Conservation (phyloP, 2,329 filamentous ascomycete genomes). For the Cadophora gregata region DNA sequence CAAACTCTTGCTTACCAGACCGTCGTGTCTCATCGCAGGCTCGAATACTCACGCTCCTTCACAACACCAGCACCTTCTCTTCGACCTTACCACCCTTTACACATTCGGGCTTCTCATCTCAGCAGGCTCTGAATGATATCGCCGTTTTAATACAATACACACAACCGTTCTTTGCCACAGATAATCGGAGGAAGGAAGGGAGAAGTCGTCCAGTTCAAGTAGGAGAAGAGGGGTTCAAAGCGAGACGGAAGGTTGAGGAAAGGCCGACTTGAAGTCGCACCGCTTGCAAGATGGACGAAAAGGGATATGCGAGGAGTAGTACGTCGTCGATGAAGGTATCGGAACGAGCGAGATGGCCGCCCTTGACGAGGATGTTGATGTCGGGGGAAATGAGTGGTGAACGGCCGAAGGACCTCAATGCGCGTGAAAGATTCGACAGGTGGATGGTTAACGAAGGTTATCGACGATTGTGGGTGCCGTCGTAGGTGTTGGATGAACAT, state of each 20-base stretch:
- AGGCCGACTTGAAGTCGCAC: constrained; percentile 39
- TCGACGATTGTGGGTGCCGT: constrained; percentile 70
- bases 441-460: constrained; percentile 94
- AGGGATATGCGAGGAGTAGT: constrained; percentile 38
- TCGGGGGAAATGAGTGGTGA: constrained; percentile 83
- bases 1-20: constrained; percentile 31
- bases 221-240: constrained; percentile 22
- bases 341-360: constrained; percentile 82
- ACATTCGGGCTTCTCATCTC: constrained; percentile 41
- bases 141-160: constrained; percentile 34
- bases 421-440: constrained; percentile 76
- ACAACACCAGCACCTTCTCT: constrained; percentile 33
- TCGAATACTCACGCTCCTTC: constrained; percentile 38
- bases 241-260: constrained; percentile 27
- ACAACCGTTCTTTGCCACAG: constrained; percentile 24
- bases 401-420: constrained; percentile 69
- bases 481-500: constrained; percentile 17
- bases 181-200: constrained; percentile 31
- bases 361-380: constrained; percentile 80
- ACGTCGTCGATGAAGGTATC: constrained; percentile 54
- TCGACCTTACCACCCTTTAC: constrained; percentile 18
- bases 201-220: constrained; percentile 13
- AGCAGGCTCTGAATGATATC: constrained; percentile 46
- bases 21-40: constrained; percentile 36
- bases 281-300: constrained; percentile 35